Evolutionary conservation across 2,329 filamentous ascomycete genomes (phyloP).

Genomic region (Dactylellina drechsleri): DNA sequence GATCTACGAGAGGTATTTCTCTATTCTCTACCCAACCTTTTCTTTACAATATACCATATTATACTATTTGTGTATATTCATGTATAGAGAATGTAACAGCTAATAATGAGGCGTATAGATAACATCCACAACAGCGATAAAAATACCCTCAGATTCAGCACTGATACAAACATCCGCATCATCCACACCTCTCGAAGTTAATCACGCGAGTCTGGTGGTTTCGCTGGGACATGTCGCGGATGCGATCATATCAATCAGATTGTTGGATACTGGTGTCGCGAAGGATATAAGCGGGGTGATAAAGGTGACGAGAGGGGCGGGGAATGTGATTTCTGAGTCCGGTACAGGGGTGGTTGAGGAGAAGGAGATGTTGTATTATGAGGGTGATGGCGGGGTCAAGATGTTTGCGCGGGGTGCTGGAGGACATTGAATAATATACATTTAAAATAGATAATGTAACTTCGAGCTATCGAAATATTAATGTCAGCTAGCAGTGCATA

Average conservation of each 20-base stretch:
- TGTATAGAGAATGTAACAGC: neutral
- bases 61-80: too few relatives aligned
- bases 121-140: slow-evolving; percentile 68
- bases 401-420: slow-evolving; percentile 80
- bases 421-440: slow-evolving; percentile 29
- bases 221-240: slow-evolving; percentile 78
- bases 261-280: slow-evolving; percentile 87
- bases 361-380: slow-evolving; percentile 81
- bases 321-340: slow-evolving; percentile 59
- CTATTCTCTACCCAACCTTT: slow-evolving; percentile 56
- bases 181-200: slow-evolving; percentile 73
- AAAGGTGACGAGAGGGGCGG: slow-evolving; percentile 73
- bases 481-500: too few relatives aligned
- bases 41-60: too few relatives aligned
- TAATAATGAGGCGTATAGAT: slow-evolving; percentile 62
- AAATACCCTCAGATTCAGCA: slow-evolving; percentile 62
- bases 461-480: neutral
- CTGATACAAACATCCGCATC: slow-evolving; percentile 76
- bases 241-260: slow-evolving; percentile 76
- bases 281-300: slow-evolving; percentile 90
- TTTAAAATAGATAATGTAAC: neutral
- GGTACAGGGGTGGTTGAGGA: slow-evolving; percentile 63
- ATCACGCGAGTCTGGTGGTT: slow-evolving; percentile 76
- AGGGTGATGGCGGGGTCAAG: slow-evolving; percentile 81
- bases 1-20: slow-evolving; percentile 39